Evolutionary conservation across 257 asterid species (phyloP).

Genomic region (Petunia secreta): DNA sequence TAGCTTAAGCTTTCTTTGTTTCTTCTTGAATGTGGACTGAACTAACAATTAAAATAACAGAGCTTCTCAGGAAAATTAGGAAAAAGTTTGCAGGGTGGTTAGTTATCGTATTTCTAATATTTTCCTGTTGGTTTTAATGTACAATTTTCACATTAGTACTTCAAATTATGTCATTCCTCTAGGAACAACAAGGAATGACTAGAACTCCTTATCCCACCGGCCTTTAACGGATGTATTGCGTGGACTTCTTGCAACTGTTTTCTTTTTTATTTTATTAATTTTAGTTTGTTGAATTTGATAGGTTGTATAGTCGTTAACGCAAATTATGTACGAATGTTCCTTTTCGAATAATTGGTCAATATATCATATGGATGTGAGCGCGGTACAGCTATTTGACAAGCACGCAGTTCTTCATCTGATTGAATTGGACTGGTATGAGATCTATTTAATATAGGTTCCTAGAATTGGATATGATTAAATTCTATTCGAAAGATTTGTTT

Average conservation of each 20-base stretch:
- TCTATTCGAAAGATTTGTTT: background rate
- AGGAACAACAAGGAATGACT: background rate
- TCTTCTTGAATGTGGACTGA: no score
- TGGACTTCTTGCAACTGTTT: background rate
- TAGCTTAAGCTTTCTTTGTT: no score
- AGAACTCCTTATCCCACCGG: background rate
- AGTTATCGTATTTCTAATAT: no score
- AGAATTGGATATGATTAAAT: background rate
- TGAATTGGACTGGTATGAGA: background rate
- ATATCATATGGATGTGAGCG: background rate
- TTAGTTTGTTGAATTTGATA: background rate
- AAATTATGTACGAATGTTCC: background rate
- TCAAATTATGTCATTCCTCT: background rate
- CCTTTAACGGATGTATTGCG: background rate
- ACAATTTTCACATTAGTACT: no score
- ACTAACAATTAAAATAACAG: no score
- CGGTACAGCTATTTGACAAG: conserved; percentile 9
- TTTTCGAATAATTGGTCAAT: background rate
- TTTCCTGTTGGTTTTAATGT: no score
- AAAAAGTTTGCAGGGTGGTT: no score
- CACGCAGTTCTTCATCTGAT: background rate
- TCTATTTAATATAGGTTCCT: background rate
- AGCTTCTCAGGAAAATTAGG: no score
- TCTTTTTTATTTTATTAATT: background rate
- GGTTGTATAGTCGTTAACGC: background rate